Conservation (phyloP, 2,329 filamentous ascomycete species). For the Catunica adiposa region DNA sequence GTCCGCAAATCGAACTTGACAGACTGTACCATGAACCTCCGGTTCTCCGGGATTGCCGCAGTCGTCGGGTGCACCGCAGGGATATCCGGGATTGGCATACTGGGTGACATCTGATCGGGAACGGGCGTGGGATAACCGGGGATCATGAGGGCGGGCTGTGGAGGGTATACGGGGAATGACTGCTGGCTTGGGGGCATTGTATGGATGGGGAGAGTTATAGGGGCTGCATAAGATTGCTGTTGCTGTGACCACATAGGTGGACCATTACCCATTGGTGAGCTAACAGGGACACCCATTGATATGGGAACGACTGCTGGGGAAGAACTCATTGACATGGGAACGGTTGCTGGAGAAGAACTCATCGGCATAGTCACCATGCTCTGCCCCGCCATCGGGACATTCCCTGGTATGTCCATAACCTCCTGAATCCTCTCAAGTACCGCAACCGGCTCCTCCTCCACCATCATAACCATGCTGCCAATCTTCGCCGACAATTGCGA, state of each 20-base stretch:
- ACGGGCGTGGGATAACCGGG: neutral
- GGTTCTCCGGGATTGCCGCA: slow-evolving; percentile 32
- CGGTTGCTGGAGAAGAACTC: too few species aligned
- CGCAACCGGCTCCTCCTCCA: slow-evolving; percentile 33
- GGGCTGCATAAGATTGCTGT: too few species aligned
- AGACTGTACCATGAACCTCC: slow-evolving; percentile 37
- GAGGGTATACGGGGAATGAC: too few species aligned
- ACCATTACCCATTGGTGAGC: too few species aligned
- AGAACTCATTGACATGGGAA: too few species aligned
- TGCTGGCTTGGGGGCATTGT: too few species aligned
- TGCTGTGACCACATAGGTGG: too few species aligned
- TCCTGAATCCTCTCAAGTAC: neutral
- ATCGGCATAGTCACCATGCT: too few species aligned
- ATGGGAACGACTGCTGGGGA: too few species aligned
- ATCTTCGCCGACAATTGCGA: slow-evolving; percentile 41
- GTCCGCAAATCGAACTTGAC: slow-evolving; percentile 41
- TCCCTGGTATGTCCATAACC: neutral
- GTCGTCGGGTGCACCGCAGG: neutral
- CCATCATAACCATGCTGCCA: slow-evolving; percentile 35
- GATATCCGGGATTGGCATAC: neutral
- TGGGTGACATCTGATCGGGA: neutral
- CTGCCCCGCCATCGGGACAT: too few species aligned
- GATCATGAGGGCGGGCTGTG: neutral
- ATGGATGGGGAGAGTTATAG: too few species aligned
- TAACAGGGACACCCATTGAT: too few species aligned